Conservation (phyloP, 441 rosid species). For the Gossypium schwendimanii region DNA sequence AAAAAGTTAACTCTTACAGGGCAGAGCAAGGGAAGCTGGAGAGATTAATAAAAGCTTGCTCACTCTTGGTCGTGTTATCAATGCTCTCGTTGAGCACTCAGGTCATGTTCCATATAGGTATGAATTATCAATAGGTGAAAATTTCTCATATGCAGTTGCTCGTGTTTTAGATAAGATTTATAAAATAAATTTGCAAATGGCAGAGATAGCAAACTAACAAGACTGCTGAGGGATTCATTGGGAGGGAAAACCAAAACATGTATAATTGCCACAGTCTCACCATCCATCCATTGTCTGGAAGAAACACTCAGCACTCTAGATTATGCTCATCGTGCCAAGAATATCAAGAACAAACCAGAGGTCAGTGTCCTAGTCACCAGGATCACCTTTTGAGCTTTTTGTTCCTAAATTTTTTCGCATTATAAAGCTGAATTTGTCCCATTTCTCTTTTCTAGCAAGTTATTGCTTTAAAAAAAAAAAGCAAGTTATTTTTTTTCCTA, state of each 20-base stretch:
- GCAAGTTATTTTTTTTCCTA: slow-evolving; percentile 5
- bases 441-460: slow-evolving; percentile 8
- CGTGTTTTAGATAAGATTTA: slow-evolving; percentile 9
- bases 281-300: slow-evolving; percentile 85
- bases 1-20: slow-evolving; percentile 45
- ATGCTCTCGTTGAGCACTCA: slow-evolving; percentile 93
- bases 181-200: slow-evolving; percentile 12
- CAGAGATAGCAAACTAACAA: slow-evolving; percentile 95
- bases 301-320: slow-evolving; percentile 98
- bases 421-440: neutral
- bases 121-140: neutral
- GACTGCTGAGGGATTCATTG: slow-evolving; percentile 90
- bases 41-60: slow-evolving; percentile 98
- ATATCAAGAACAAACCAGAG: slow-evolving; percentile 96
- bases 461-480: neutral
- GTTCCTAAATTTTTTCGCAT: neutral
- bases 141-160: slow-evolving; percentile 5
- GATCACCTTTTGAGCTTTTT: neutral
- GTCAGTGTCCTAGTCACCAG: slow-evolving; percentile 28
- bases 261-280: slow-evolving; percentile 89
- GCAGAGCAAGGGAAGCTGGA: slow-evolving; percentile 99
- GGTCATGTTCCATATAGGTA: slow-evolving; percentile 97
- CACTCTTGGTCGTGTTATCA: slow-evolving; percentile 96
- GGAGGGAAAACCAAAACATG: slow-evolving; percentile 99
- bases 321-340: slow-evolving; percentile 96